These are phyloP conservation scores for Metschnikowia bowlesiae DNA, from an alignment of 805 yeast species.

Conservation along the genomic window DNA sequence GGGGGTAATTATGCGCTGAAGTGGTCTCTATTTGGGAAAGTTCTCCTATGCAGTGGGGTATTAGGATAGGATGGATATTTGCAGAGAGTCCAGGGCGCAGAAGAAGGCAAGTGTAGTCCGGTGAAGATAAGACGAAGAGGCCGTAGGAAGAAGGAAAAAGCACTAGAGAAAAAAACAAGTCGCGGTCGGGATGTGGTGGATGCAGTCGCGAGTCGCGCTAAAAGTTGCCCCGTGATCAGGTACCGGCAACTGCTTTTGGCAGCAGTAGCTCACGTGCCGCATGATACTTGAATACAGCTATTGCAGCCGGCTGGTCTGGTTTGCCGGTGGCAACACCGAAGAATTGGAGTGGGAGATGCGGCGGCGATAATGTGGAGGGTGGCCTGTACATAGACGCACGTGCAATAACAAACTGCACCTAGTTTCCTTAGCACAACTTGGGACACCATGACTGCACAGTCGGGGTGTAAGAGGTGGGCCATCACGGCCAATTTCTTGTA, in stretches of 20 bases:
- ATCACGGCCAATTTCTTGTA: no score
- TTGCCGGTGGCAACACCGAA: not conserved
- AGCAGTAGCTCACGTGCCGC: no score
- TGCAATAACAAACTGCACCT: no score
- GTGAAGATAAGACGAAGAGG: not conserved
- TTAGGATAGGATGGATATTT: no score
- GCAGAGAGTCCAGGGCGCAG: not conserved
- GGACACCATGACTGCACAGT: no score
- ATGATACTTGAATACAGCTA: no score
- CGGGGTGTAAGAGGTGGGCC: no score
- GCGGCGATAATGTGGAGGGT: not conserved
- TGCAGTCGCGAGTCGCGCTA: not conserved
- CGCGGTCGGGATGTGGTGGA: not conserved
- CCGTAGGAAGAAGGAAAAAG: not conserved
- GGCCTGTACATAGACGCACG: no score
- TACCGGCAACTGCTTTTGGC: no score
- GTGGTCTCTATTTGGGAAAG: not conserved
- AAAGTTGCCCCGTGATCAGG: no score
- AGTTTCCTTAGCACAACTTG: no score
- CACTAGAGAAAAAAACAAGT: slow-evolving; percentile 1
- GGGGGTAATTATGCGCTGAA: not conserved
- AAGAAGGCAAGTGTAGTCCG: not conserved
- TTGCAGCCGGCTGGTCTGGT: no score
- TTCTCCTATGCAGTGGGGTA: not conserved
- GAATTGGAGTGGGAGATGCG: not conserved